These are phyloP conservation scores for Sporothrix protearum DNA, from an alignment of 2,329 filamentous ascomycete genomes.

Conservation along the genomic window DNA sequence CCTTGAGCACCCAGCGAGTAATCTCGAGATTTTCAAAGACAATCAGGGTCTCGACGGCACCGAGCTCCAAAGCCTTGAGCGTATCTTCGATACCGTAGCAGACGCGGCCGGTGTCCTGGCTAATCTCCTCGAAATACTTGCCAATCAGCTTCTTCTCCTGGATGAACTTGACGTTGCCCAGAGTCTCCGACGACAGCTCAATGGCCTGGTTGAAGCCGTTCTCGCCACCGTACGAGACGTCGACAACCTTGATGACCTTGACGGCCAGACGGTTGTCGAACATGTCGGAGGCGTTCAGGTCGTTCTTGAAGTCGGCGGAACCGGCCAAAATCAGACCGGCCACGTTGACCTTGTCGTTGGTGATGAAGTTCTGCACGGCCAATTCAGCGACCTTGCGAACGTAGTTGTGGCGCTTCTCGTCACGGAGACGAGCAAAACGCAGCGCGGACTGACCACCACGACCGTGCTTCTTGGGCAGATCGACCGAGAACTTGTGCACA, in stretches of 20 bases:
- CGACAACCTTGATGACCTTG: conserved; percentile 99
- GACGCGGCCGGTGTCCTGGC: conserved; percentile 91
- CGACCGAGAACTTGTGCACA: conserved; percentile 96
- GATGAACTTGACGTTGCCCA: conserved; percentile 99
- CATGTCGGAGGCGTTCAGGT: conserved; percentile 94
- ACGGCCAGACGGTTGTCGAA: conserved; percentile 86
- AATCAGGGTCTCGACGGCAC: conserved; percentile 90
- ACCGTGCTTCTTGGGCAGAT: conserved; percentile 99
- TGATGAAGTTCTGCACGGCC: conserved; percentile 98
- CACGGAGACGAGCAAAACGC: conserved; percentile 98
- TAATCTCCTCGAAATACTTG: conserved; percentile 98
- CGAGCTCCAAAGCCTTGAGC: conserved; percentile 90
- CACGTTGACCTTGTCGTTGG: conserved; percentile 96
- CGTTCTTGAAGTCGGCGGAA: conserved; percentile 99
- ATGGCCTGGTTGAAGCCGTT: conserved; percentile 99
- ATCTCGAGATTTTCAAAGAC: conserved; percentile 97
- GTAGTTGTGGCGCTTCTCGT: conserved; percentile 99
- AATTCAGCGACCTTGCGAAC: conserved; percentile 97
- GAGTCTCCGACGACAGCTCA: conserved; percentile 87
- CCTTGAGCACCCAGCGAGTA: conserved; percentile 85
- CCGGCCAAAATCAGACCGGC: conserved; percentile 92
- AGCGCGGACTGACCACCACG: conserved; percentile 99
- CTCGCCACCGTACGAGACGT: conserved; percentile 97
- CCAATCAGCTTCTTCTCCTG: conserved; percentile 99
- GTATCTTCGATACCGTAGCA: conserved; percentile 99